Percentiles rank a stretch among this genome's conserved stretches.
phyloP scores from a whole-genome alignment of 257 asterid species.

The Nicotiana knightiana region DNA sequence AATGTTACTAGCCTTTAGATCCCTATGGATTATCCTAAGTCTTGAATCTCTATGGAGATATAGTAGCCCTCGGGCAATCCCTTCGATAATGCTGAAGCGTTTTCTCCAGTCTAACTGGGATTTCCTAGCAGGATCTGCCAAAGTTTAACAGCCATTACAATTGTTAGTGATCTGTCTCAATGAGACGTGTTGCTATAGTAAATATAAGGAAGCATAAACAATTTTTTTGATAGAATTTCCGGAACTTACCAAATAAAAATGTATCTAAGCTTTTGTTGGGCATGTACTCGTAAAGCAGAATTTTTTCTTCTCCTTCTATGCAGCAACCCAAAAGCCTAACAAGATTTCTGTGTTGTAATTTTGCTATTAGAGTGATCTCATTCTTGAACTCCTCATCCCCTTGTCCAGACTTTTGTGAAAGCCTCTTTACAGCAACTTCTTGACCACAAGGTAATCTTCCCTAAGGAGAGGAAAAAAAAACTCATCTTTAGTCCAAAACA shows the following conservation, averaged over 20 bases:
- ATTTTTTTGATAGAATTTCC: neutral
- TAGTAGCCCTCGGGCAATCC: slow-evolving; percentile 83
- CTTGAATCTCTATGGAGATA: slow-evolving; percentile 92
- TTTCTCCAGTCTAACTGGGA: slow-evolving; percentile 53
- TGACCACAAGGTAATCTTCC: slow-evolving; percentile 60
- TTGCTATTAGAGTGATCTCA: slow-evolving; percentile 68
- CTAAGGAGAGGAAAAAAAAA: slow-evolving; percentile 23
- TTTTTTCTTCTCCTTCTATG: slow-evolving; percentile 72
- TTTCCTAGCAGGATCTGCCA: slow-evolving; percentile 50
- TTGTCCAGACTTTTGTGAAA: slow-evolving; percentile 68
- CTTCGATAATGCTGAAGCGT: slow-evolving; percentile 65
- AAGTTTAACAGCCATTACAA: neutral
- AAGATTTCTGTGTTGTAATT: slow-evolving; percentile 76
- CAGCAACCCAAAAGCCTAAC: slow-evolving; percentile 82
- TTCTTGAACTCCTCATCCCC: slow-evolving; percentile 78
- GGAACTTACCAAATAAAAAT: slow-evolving; percentile 57
- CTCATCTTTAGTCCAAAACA: neutral
- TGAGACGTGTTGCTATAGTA: neutral
- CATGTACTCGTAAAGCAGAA: slow-evolving; percentile 80
- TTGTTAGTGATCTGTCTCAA: neutral
- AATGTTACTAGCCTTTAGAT: slow-evolving; percentile 82
- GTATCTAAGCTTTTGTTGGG: slow-evolving; percentile 84
- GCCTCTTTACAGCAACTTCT: slow-evolving; percentile 77
- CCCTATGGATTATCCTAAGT: slow-evolving; percentile 78
- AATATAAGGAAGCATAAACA: neutral